Evolutionary conservation across 208 protist species (phyloP).

Genomic region (Trypanosoma scelopori): DNA sequence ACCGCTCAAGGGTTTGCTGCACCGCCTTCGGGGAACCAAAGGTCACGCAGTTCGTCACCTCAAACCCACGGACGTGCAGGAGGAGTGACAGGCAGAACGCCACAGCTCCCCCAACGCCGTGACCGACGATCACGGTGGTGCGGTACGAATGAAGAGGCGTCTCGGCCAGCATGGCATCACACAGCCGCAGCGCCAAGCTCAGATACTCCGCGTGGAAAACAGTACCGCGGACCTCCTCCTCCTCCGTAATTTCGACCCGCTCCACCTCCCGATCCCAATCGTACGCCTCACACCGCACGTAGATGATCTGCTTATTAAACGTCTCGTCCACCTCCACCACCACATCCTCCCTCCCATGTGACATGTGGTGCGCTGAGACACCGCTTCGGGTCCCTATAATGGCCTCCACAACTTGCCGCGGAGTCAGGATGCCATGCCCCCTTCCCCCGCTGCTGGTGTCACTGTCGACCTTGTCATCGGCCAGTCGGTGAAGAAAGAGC

Average conservation of each 20-base stretch:
- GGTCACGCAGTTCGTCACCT: conserved; percentile 70
- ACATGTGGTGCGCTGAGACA: conserved; percentile 71
- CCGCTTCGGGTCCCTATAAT: conserved; percentile 71
- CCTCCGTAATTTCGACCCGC: conserved; percentile 65
- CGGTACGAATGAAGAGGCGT: conserved; percentile 73
- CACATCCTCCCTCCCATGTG: conserved; percentile 59
- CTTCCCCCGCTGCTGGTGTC: conserved; percentile 15
- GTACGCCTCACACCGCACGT: conserved; percentile 65
- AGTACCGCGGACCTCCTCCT: conserved; percentile 70
- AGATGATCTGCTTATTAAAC: conserved; percentile 83
- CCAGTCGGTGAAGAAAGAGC: conserved; percentile 62
- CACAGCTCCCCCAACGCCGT: conserved; percentile 75
- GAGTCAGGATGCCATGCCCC: conserved; percentile 39
- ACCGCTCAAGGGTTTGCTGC: conserved; percentile 60
- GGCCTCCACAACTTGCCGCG: conserved; percentile 71
- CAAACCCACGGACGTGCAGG: conserved; percentile 60
- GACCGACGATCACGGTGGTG: conserved; percentile 73
- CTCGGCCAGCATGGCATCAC: conserved; percentile 57
- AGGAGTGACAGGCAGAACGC: conserved; percentile 54
- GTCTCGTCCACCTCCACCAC: conserved; percentile 82
- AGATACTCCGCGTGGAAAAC: conserved; percentile 67
- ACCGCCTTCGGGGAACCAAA: conserved; percentile 71
- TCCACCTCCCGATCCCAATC: conserved; percentile 71
- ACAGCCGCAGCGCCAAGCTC: conserved; percentile 48
- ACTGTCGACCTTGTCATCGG: background rate